phyloP scores from a whole-genome alignment of 2,329 filamentous ascomycete genomes.

The Xylariaceae sp. region DNA sequence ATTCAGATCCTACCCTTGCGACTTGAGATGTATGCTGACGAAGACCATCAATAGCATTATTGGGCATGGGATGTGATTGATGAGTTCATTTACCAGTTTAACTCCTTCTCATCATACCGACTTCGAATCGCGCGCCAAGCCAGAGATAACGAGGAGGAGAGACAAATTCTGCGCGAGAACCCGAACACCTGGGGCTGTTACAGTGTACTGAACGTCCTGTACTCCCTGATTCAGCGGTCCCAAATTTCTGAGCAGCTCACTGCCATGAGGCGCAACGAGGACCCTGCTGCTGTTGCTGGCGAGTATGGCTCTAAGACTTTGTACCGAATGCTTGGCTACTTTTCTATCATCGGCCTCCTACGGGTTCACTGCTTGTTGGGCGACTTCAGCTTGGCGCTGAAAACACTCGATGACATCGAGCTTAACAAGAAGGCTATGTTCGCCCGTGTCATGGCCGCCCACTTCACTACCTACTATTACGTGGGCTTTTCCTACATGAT shows the following conservation, averaged over 20 bases:
- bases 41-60: conserved; percentile 76
- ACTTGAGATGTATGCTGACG: conserved; percentile 29
- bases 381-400: conserved; percentile 96
- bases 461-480: conserved; percentile 99
- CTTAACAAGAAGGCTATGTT: conserved; percentile 99
- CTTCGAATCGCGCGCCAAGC: conserved; percentile 84
- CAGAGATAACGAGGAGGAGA: conserved; percentile 86
- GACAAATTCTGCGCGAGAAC: conserved; percentile 89
- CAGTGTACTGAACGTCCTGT: conserved; percentile 97
- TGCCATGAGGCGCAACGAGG: conserved; percentile 93
- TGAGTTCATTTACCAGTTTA: conserved; percentile 99
- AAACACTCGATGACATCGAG: conserved; percentile 99
- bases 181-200: conserved; percentile 99
- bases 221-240: conserved; percentile 97
- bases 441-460: conserved; percentile 97
- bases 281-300: conserved; percentile 84
- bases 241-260: conserved; percentile 98
- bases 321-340: conserved; percentile 98
- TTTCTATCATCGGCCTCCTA: conserved; percentile 96
- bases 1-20: conserved; percentile 44
- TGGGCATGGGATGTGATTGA: conserved; percentile 99
- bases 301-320: conserved; percentile 94
- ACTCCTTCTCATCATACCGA: conserved; percentile 97
- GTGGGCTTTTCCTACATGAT: conserved; percentile 99
- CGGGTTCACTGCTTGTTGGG: conserved; percentile 95